Evolutionary conservation across 768 basidiomycete genomes (phyloP).

Genomic region (Amyloporia xantha): DNA sequence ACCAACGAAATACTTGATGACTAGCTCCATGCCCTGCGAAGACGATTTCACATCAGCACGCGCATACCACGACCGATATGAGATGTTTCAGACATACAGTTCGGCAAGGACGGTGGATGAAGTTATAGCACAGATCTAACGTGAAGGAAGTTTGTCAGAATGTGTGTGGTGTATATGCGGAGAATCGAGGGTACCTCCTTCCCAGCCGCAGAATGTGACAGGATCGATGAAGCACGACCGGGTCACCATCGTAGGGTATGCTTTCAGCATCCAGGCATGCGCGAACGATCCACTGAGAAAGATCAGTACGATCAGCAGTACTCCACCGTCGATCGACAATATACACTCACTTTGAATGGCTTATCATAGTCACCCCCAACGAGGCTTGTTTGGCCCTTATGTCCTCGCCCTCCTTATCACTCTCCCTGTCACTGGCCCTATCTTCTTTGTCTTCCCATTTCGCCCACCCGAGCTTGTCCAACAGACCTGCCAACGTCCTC

Average conservation of each 20-base stretch:
- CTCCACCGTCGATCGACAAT: too few relatives aligned
- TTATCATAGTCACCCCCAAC: slow-evolving; percentile 68
- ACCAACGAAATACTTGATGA: slow-evolving; percentile 85
- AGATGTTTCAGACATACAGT: slow-evolving; percentile 56
- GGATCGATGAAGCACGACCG: slow-evolving; percentile 91
- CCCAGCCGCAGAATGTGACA: slow-evolving; percentile 88
- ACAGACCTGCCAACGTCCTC: slow-evolving; percentile 45
- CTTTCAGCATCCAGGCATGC: slow-evolving; percentile 89
- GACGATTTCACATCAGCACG: slow-evolving; percentile 4
- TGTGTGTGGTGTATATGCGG: background rate
- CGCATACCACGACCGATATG: background rate
- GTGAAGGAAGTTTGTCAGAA: too few relatives aligned
- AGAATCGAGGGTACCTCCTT: slow-evolving; percentile 57
- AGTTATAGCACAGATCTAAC: slow-evolving; percentile 85
- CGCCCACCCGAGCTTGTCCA: slow-evolving; percentile 63
- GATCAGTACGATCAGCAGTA: background rate
- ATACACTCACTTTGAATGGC: slow-evolving; percentile 78
- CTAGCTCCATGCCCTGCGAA: slow-evolving; percentile 61
- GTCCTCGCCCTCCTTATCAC: background rate
- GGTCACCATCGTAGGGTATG: slow-evolving; percentile 55
- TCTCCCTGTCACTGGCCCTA: background rate
- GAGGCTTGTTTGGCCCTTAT: background rate
- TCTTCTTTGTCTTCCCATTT: slow-evolving; percentile 16
- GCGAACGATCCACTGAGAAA: slow-evolving; percentile 61
- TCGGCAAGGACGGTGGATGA: slow-evolving; percentile 66